Evolutionary conservation across 768 basidiomycete species (phyloP), one percentile per base, ranked within the genome.

Genomic region (Leccinum disarticulatum): DNA sequence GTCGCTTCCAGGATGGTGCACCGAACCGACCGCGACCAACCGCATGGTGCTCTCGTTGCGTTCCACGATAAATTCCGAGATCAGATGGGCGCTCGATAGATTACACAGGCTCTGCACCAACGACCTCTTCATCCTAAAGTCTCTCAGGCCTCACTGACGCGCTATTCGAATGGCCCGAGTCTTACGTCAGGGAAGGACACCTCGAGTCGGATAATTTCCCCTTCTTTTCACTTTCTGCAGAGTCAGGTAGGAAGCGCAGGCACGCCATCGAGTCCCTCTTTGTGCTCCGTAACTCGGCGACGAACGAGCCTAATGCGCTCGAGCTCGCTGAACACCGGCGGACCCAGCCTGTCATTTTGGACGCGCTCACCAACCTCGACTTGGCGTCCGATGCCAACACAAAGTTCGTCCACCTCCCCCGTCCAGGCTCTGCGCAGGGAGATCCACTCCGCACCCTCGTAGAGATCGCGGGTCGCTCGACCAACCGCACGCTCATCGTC

Each of bases 1-100:
- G 28, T 38, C 6, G 15, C 6, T 43, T 43, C 58, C 65, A 91
- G 91, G 90, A 66, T 93, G 91, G 86, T 95, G 93, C 67, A 90
- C 92, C n/a, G 91, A 94, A 64, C 78, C 82, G 1, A 80, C 83
- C 3, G 79, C 89, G 1, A 87, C 78, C 69, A 98, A 98, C 71
- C 84, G 95, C 46, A 93, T 98, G 85, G 79, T 93, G n/a, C 84
- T 99, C 15, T 88, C 95, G 3, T 76, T 98, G 46, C 84, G 87
- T 27, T 98, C 93, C 14, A 89, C 87, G 5, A 88, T 98, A 51
- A 80, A 86, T 55, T 74, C 83, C 8, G 96, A 98, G 68, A 81
- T 95, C 57, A 85, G 86, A 57, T 98, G 93, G 91, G 91, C 95
- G 19, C 82, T 99, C 41, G 89, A 93, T 65, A 87, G 91, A 52